Evolutionary conservation across 83 land plant genomes (phyloP), one percentile per base, ranked within the genome.

Genomic region (Thuja plicata): DNA sequence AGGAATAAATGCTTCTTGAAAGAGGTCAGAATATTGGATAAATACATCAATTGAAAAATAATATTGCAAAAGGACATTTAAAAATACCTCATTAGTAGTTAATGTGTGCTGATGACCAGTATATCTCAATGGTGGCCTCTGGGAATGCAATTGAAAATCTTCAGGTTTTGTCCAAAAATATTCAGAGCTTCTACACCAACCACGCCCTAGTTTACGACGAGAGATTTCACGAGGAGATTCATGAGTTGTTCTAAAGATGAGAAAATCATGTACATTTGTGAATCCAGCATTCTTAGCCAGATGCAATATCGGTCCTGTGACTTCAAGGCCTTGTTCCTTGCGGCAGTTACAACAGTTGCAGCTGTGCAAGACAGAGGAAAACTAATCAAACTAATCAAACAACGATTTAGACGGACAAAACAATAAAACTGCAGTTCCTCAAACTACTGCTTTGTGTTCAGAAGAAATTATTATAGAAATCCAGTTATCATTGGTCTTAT

Each of bases 221-320:
- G 91, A 91, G 16, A 93, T 88, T 37, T 34, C 90, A 37, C 87
- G 81, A 7, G 88, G 77, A 55, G 89, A 52, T 62, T 93, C 94
- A 32, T 90, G 90, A 16, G 90, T 93, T 43, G 82, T 88, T 41
- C 66, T 87, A 27, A 86, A 46, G 43, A 93, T 89, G 37, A 93
- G 89, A 84, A 86, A 93, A 60, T 93, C 94, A 78, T 93, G 94
- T 19, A 87, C 90, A 88, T 93, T 91, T 52, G 19, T 48, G 86
- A 91, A 91, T 12, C 93, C 91, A 60, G 86, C 85, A 79, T 55
- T 57, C 15, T 89, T 88, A 62, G 93, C 94, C 21, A 48, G 70
- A 30, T 87, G 24, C 34, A 88, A 52, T 35, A 89, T 37, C 8
- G 60, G 70, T 10, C 94, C 94, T 34, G 91, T 93, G 24, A 93